Base-by-base conservation (phyloP, 495 filamentous ascomycete genomes). In the Hypomontagnella submonticulosa region DNA sequence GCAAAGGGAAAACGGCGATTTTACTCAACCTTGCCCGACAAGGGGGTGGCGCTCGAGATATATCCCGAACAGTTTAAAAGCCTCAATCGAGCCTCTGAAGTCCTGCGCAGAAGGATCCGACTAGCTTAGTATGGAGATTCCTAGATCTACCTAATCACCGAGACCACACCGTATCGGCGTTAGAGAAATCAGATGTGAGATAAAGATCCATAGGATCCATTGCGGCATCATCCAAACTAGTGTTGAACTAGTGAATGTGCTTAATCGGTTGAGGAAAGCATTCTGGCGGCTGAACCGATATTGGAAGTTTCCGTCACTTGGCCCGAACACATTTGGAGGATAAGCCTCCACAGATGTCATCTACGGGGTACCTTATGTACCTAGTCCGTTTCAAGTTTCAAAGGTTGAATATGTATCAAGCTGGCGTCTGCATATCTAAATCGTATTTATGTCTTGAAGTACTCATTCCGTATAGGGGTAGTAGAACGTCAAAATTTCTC, bases 31-130 rank as follows among this genome's bases (percentile, higher is more conserved):
- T 43, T 47, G 41, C 30, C 23, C 47, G 34, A 52, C 58, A 57
- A 37, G 57, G 57, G 58, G 41, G 41, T 41, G 42, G 42, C 40
- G 33, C 44, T 38, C 47, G 32, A 57, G 46, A 57, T 42, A 37
- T 38, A 40, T 42, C 42, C 18, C 47, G 47, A 61, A 61, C 46
- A 16, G 51, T 36, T 33, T 40, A 57, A 61, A 52, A 57, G 52
- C 46, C 52, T 47, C 53, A 41, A n/a, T 37, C 19, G 42, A 56
- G 63, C 57, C 51, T 61, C 63, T 40, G 34, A 63, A 27, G 36
- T 40, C 60, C 55, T 32, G 50, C 51, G 47, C 36, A 49, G 52
- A 44, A 40, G 61, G 61, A 63, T 63, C 42, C 52, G 52, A 51
- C 44, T 15, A 19, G 38, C 51, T 63, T 32, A 9, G 9, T 57